Evolutionary conservation across 2,329 filamentous ascomycete genomes (phyloP).

Genomic region (Exophiala bonariae): DNA sequence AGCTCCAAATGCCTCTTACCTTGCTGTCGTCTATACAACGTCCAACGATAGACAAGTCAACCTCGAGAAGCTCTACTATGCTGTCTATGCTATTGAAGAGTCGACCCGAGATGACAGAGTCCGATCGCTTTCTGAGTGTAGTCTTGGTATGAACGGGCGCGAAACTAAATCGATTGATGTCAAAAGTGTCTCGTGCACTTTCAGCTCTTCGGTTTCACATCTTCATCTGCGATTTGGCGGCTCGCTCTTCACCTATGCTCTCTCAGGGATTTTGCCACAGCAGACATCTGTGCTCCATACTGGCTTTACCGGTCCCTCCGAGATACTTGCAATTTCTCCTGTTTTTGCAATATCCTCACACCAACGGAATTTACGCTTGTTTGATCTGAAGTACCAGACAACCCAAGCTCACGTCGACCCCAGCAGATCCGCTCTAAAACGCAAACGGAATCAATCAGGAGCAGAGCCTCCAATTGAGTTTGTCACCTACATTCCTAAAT

Average conservation of each 20-base stretch:
- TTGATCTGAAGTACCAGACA: slow-evolving; percentile 49
- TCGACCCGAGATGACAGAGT: slow-evolving; percentile 37
- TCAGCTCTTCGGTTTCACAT: slow-evolving; percentile 13
- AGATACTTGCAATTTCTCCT: slow-evolving; percentile 18
- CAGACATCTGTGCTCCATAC: slow-evolving; percentile 8
- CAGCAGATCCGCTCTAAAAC: slow-evolving; percentile 27
- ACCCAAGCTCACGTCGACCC: slow-evolving; percentile 43
- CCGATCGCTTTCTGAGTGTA: slow-evolving; percentile 40
- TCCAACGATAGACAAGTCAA: not conserved
- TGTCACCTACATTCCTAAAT: slow-evolving; percentile 45
- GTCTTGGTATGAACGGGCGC: slow-evolving; percentile 12
- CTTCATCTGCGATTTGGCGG: slow-evolving; percentile 14
- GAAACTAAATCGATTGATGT: slow-evolving; percentile 26
- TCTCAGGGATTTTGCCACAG: slow-evolving; percentile 34
- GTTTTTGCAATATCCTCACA: slow-evolving; percentile 39
- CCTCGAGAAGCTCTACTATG: slow-evolving; percentile 36
- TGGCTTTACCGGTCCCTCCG: slow-evolving; percentile 5
- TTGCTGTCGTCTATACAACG: slow-evolving; percentile 11
- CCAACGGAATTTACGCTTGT: slow-evolving; percentile 43
- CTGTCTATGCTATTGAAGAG: slow-evolving; percentile 34
- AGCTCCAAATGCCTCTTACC: slow-evolving; percentile 7
- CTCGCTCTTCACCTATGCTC: slow-evolving; percentile 39
- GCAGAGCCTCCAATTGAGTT: slow-evolving; percentile 32
- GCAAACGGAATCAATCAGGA: slow-evolving; percentile 20
- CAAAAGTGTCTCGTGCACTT: slow-evolving; percentile 9